phyloP scores from a whole-genome alignment of 345 rosid genomes.

The Citrus hindsii region DNA sequence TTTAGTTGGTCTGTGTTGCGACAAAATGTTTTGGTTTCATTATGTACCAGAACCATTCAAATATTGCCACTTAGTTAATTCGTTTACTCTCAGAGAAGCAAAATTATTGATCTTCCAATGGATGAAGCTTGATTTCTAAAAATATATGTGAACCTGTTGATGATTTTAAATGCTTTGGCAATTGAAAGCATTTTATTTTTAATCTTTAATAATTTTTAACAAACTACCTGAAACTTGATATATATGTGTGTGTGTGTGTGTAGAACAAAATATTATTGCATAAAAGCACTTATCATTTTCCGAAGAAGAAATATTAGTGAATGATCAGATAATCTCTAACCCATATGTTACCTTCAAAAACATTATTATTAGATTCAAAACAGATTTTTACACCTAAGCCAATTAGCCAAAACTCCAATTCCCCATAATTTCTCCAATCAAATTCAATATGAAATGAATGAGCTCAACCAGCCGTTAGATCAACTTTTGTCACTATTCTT shows the following conservation, averaged over 20 bases:
- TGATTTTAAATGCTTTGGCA: background rate
- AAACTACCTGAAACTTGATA: too few species aligned
- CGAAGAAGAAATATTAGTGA: too few species aligned
- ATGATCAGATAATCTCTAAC: too few species aligned
- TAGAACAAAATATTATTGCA: too few species aligned
- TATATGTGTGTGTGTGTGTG: too few species aligned
- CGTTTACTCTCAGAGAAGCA: background rate
- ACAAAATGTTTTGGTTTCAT: constrained; percentile 3
- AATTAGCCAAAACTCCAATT: background rate
- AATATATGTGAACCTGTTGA: too few species aligned
- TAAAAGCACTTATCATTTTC: too few species aligned
- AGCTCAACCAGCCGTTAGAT: background rate
- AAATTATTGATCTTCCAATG: background rate
- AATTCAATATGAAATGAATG: background rate
- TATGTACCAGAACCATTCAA: constrained; percentile 1
- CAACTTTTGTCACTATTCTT: background rate
- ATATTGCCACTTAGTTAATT: background rate
- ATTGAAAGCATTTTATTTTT: background rate
- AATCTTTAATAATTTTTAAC: too few species aligned
- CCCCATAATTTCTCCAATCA: background rate
- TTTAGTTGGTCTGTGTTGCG: background rate
- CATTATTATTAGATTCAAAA: too few species aligned
- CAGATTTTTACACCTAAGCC: too few species aligned
- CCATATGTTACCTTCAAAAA: too few species aligned
- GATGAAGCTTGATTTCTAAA: too few species aligned